phyloP scores from a whole-genome alignment of 768 basidiomycete species.

The Rhizopogon vulgaris region DNA sequence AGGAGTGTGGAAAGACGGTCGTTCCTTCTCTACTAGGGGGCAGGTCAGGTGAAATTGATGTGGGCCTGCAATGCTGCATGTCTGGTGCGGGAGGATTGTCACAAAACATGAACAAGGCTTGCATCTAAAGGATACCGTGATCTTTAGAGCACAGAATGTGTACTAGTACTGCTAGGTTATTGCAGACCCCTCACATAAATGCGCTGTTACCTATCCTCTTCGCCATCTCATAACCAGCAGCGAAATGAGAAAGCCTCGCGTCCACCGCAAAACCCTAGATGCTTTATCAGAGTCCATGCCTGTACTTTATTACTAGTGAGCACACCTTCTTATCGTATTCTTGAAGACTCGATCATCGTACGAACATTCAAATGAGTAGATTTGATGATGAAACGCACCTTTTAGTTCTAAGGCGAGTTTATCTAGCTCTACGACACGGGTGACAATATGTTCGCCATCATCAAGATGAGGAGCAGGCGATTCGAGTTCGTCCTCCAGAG shows the following conservation, averaged over 20 bases:
- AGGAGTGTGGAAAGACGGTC: too few relatives aligned
- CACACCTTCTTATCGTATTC: slow-evolving; percentile 56
- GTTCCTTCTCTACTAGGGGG: too few relatives aligned
- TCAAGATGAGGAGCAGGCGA: slow-evolving; percentile 74
- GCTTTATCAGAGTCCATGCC: background rate
- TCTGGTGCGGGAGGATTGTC: too few relatives aligned
- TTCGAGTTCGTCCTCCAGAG: slow-evolving; percentile 60
- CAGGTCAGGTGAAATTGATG: too few relatives aligned
- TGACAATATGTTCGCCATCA: slow-evolving; percentile 79
- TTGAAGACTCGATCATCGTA: slow-evolving; percentile 17
- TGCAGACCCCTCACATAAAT: slow-evolving; percentile 9
- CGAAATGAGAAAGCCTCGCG: slow-evolving; percentile 72
- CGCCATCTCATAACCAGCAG: slow-evolving; percentile 60
- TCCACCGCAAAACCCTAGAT: slow-evolving; percentile 62
- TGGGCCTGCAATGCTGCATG: too few relatives aligned
- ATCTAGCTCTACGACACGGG: slow-evolving; percentile 60
- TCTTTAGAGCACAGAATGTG: too few relatives aligned
- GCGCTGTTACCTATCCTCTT: slow-evolving; percentile 27
- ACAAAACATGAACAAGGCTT: too few relatives aligned
- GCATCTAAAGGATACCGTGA: too few relatives aligned
- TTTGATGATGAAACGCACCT: slow-evolving; percentile 39
- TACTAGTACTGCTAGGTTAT: too few relatives aligned
- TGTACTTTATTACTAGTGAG: background rate
- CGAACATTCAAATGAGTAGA: background rate
- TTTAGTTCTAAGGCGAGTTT: slow-evolving; percentile 59